Evolutionary conservation across 352 stramenopile species (phyloP), one percentile per base, ranked within the genome.

Genomic region (Phytophthora cryptogea): DNA sequence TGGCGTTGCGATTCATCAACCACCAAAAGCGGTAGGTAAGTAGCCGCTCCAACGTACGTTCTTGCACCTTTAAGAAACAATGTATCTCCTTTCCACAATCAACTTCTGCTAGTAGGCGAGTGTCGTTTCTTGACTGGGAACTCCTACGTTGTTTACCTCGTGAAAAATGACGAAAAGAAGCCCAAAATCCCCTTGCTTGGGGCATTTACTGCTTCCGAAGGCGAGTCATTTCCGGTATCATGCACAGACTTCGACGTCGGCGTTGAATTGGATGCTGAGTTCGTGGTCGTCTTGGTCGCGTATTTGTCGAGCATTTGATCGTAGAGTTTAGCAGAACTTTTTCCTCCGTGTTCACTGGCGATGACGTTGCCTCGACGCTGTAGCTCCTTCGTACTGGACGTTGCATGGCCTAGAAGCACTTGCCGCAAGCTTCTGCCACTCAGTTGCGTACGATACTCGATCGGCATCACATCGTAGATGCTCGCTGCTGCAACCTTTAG

Each of bases 21-120:
- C 56, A 80, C 46, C 68, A 83, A 43, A 78, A 72, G 51, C 46
- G 46, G 20, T 64, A 64, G 56, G 20, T 23, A 23, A 23, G 20
- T 23, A 23, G 20, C 20, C 20, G 2, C 20, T 23, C 20, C 20
- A 23, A 23, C 2, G 20, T 13, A n/a, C 32, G 8, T 36, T 39
- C 33, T 39, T 39, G 33, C n/a, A 13, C 3, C 8, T 36, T 39
- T 39, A 14, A 39, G 11, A 36, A 36, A 36, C 31, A 39, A 39
- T 39, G n/a, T 8, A 39, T 39, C 31, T 36, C 8, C 6, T 14
- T 36, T 36, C 31, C 8, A 36, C 31, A 36, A 36, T 23, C 20
- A 23, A 23, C 20, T 36, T 14, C 32, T 11, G 9, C 32, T 36
- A 3, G 20, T 23, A 23, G 20, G 2, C 20, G 20, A 23, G 2